Base-by-base conservation (phyloP, 2,329 filamentous ascomycete species). In the Clonostachys byssicola region DNA sequence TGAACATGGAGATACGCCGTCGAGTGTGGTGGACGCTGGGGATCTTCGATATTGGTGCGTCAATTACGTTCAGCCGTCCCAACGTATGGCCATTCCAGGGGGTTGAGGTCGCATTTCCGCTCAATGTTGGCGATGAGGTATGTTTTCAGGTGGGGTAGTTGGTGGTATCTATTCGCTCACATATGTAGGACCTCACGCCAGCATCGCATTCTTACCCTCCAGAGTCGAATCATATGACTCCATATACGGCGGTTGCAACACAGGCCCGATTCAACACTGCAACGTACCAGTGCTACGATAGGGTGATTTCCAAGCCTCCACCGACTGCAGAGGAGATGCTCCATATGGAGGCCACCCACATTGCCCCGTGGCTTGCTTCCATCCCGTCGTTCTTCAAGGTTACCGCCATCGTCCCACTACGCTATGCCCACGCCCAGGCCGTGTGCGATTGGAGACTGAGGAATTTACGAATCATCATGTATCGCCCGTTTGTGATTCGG, bases 51-150 rank as follows among this genome's bases (percentile, higher is more conserved):
- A 66, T 69, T 7, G 74, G 74, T 1, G 72, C 72, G 14, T 68
- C 66, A n/a, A 68, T 75, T 43, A 77, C 74, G 1, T 72, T 72
- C 36, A 68, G 70, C 4, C 62, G 72, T 8, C 72, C 72, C 0
- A 59, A 72, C 18, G 65, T 66, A 5, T 68, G 69, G 47, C 62
- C 63, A 1, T 64, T 71, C 47, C 58, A 60, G 5, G 71, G 66
- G 18, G 67, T 73, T 1, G 72, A 74, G 44, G 68, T 68, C 12
- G 56, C 62, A 2, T 53, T 71, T 3, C 71, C 71, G 1, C 56
- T 66, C 16, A 75, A 76, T 47, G 60, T 75, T 3, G 62, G 73
- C 39, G 73, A 75, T 45, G 63, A 63, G 49, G 70, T 61, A 55
- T 4, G 18, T n/a, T 9, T 30, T 30, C 23, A 30, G 23, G 23